phyloP scores from a whole-genome alignment of 2,329 filamentous ascomycete genomes.

The Colletotrichum liriopes region DNA sequence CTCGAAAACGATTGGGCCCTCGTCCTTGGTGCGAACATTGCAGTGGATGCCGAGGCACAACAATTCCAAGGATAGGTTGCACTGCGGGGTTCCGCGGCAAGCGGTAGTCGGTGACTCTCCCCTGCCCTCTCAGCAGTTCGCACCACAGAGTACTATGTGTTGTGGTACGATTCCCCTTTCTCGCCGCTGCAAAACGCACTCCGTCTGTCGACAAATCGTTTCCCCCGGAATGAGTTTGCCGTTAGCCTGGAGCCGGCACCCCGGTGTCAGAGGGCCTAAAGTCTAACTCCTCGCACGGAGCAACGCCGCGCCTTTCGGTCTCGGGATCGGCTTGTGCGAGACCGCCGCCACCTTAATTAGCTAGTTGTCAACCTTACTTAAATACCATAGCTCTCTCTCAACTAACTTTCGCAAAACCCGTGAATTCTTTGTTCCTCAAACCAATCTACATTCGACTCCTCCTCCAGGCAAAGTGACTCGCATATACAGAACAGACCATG shows the following conservation, averaged over 20 bases:
- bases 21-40: background rate
- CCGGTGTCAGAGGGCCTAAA: background rate
- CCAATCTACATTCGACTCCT: background rate
- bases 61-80: background rate
- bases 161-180: background rate
- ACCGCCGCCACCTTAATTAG: background rate
- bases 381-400: background rate
- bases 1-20: slow-evolving; percentile 10
- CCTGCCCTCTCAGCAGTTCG: background rate
- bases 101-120: background rate
- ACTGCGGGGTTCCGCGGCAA: slow-evolving; percentile 37
- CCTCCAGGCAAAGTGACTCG: background rate
- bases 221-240: background rate
- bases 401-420: background rate
- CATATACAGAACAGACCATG: background rate
- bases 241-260: background rate
- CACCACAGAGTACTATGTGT: background rate
- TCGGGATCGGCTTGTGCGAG: background rate
- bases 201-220: background rate
- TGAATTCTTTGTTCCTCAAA: background rate
- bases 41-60: slow-evolving; percentile 32
- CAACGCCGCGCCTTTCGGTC: background rate
- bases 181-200: background rate
- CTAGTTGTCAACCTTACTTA: background rate
- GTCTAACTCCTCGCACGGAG: background rate